phyloP scores from a whole-genome alignment of 2,329 filamentous ascomycete genomes.

The Cladosporium colombiae region DNA sequence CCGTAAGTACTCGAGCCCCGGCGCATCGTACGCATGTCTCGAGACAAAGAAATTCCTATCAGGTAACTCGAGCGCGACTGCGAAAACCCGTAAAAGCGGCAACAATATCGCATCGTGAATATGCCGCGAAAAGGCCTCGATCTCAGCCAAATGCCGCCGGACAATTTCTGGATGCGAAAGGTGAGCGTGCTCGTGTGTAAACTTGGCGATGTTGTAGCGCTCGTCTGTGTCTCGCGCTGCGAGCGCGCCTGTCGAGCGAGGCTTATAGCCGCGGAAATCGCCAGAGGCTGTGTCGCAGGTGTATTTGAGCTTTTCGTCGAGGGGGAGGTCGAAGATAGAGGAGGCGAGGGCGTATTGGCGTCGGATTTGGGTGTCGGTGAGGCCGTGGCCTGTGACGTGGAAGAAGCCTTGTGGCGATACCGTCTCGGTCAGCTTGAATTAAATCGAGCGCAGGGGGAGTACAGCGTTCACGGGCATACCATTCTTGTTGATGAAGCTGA shows the following conservation, averaged over 20 bases:
- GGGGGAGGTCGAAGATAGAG: conserved; percentile 57
- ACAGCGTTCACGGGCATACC: no score
- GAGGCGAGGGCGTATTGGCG: conserved; percentile 62
- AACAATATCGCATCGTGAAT: conserved; percentile 58
- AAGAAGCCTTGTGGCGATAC: no score
- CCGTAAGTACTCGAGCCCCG: conserved; percentile 34
- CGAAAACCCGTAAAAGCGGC: background rate
- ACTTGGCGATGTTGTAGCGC: conserved; percentile 61
- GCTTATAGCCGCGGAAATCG: conserved; percentile 27
- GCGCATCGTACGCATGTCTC: conserved; percentile 57
- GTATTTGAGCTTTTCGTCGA: conserved; percentile 61
- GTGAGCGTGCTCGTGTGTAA: conserved; percentile 33
- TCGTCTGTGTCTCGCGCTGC: conserved; percentile 54
- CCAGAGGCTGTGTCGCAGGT: conserved; percentile 33
- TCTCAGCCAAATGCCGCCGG: conserved; percentile 53
- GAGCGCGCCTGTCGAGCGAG: conserved; percentile 27
- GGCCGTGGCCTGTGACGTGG: conserved; percentile 64
- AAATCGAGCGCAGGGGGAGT: no score
- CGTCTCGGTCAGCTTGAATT: no score
- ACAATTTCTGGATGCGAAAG: conserved; percentile 38
- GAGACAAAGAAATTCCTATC: conserved; percentile 47
- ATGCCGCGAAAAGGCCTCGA: conserved; percentile 55
- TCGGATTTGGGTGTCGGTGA: conserved; percentile 60
- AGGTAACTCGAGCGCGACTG: background rate
- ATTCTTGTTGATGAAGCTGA: conserved; percentile 1